phyloP scores from a whole-genome alignment of 371 early-diverging fungal genomes.

The Haplosporangium sp. region DNA sequence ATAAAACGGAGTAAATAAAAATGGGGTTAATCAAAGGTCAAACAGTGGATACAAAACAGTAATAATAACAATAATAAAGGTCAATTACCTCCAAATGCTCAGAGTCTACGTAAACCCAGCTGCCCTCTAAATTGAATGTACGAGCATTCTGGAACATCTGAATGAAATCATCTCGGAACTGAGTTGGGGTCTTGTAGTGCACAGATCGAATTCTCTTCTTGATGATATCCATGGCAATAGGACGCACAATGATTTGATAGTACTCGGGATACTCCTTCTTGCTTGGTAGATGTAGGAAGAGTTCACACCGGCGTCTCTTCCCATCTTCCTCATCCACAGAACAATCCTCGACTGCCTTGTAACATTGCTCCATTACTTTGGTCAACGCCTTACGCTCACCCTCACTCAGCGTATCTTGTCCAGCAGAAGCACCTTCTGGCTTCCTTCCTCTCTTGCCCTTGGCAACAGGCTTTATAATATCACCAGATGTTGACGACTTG shows the following conservation, averaged over 20 bases:
- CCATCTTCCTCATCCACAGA: constrained; percentile 62
- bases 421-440: constrained; percentile 18
- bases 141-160: constrained; percentile 87
- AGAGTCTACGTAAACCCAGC: constrained; percentile 84
- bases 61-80: neutral
- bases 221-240: constrained; percentile 84
- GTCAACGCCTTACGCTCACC: constrained; percentile 64
- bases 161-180: constrained; percentile 72
- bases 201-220: constrained; percentile 68
- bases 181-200: constrained; percentile 63
- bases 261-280: constrained; percentile 86
- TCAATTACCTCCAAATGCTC: constrained; percentile 61
- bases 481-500: constrained; percentile 36
- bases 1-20: neutral
- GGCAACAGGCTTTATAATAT: constrained; percentile 25
- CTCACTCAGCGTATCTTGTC: constrained; percentile 51
- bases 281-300: constrained; percentile 83
- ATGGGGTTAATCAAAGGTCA: neutral
- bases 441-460: constrained; percentile 46
- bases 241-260: constrained; percentile 85
- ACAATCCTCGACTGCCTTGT: constrained; percentile 66
- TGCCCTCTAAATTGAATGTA: constrained; percentile 83
- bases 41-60: neutral
- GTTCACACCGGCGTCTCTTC: constrained; percentile 68
- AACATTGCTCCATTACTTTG: constrained; percentile 62